Percentiles rank a stretch among this genome's conserved stretches.
Evolutionary conservation across 495 filamentous ascomycete genomes (phyloP).

Genomic region (Aspergillus diversus): DNA sequence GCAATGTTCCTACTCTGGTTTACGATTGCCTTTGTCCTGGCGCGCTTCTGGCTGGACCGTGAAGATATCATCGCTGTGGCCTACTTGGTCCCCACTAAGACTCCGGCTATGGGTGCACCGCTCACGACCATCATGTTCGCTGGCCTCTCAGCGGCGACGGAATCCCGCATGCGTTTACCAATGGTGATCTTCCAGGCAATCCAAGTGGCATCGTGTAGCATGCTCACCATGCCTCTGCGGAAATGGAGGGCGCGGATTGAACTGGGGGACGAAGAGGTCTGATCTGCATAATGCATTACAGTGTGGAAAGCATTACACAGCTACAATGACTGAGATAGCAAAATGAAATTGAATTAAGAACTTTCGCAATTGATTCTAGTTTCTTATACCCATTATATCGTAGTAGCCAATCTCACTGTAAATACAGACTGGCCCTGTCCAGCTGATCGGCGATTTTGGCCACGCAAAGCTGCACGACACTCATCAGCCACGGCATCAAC

Average conservation of each 20-base stretch:
- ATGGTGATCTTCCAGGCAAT: slow-evolving; percentile 44
- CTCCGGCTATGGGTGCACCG: slow-evolving; percentile 44
- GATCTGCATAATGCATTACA: too few relatives aligned
- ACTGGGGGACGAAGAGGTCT: too few relatives aligned
- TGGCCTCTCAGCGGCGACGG: slow-evolving; percentile 24
- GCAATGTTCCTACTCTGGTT: not conserved
- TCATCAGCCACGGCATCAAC: too few relatives aligned
- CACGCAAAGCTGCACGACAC: too few relatives aligned
- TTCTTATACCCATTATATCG: too few relatives aligned
- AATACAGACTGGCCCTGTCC: too few relatives aligned
- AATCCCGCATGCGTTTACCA: slow-evolving; percentile 39
- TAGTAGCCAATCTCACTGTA: too few relatives aligned
- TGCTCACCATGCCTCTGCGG: slow-evolving; percentile 35
- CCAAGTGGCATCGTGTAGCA: slow-evolving; percentile 31
- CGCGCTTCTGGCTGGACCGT: slow-evolving; percentile 35
- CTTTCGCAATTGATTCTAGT: too few relatives aligned
- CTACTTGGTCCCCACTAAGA: slow-evolving; percentile 45
- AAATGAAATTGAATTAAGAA: too few relatives aligned
- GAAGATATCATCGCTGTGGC: slow-evolving; percentile 42
- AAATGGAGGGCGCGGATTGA: slow-evolving; percentile 25
- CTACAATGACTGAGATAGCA: too few relatives aligned
- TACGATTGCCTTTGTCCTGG: not conserved
- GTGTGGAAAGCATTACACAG: too few relatives aligned
- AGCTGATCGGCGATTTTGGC: too few relatives aligned
- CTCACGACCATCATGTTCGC: slow-evolving; percentile 37